Percentiles rank a stretch among this genome's conserved stretches.
Conservation (phyloP, 139 green algal species). For the Astrephomene gubernaculifera region DNA sequence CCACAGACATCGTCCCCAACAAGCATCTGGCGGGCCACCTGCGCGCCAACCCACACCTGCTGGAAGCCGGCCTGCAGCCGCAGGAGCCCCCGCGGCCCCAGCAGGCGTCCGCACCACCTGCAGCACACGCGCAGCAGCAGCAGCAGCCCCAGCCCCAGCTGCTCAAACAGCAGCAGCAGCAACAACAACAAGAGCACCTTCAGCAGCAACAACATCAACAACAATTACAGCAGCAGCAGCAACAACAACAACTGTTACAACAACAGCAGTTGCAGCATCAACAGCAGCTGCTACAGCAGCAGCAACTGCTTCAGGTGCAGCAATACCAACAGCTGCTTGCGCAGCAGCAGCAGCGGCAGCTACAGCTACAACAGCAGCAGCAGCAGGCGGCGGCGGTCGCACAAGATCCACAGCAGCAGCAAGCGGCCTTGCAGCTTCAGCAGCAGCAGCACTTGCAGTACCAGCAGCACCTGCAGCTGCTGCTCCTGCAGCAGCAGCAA, state of each 20-base stretch:
- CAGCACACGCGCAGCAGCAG: not conserved
- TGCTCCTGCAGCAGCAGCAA: not conserved
- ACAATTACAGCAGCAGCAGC: not conserved
- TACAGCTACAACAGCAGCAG: not conserved
- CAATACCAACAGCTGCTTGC: not conserved
- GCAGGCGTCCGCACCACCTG: not conserved
- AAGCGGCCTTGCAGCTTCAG: not conserved
- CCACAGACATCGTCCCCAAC: slow-evolving; percentile 6
- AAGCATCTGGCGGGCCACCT: slow-evolving; percentile 9
- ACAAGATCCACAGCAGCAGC: slow-evolving; percentile 21
- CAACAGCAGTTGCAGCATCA: not conserved
- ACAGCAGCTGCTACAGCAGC: not conserved
- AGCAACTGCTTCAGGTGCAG: not conserved
- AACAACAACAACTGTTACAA: not conserved
- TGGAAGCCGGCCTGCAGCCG: not conserved
- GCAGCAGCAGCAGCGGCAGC: not conserved
- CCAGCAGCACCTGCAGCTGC: slow-evolving; percentile 1
- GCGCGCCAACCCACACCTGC: slow-evolving; percentile 1
- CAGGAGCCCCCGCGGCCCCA: not conserved
- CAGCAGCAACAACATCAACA: not conserved
- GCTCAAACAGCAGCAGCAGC: not conserved
- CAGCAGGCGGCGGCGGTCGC: too few species aligned
- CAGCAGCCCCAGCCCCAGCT: not conserved
- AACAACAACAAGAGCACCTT: not conserved
- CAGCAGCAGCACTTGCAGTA: slow-evolving; percentile 6